Percentiles rank a stretch among this genome's conserved stretches.
Evolutionary conservation across 164 flowering plant genomes (phyloP).

Genomic region (Aristolochia fimbriata): DNA sequence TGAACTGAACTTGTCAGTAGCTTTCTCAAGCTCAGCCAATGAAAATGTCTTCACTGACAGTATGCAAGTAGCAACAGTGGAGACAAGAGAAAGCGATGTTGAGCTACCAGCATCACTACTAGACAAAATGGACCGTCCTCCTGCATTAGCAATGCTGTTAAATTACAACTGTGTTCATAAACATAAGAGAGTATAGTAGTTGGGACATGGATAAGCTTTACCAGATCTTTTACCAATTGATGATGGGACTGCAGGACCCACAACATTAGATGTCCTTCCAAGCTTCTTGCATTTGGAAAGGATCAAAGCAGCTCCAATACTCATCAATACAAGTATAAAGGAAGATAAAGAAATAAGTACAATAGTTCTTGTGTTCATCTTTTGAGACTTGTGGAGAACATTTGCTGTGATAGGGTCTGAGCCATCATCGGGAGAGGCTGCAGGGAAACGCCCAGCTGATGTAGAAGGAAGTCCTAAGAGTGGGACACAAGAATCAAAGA

Average conservation of each 20-base stretch:
- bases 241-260: slow-evolving; percentile 59
- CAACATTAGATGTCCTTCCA: slow-evolving; percentile 57
- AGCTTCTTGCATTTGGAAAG: slow-evolving; percentile 56
- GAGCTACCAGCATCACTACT: slow-evolving; percentile 66
- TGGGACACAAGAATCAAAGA: slow-evolving; percentile 9
- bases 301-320: slow-evolving; percentile 40
- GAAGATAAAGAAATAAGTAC: slow-evolving; percentile 61
- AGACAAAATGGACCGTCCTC: slow-evolving; percentile 52
- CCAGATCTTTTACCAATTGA: slow-evolving; percentile 74
- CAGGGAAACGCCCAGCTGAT: slow-evolving; percentile 23
- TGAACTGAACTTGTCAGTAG: slow-evolving; percentile 75
- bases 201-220: slow-evolving; percentile 14
- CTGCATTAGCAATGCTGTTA: slow-evolving; percentile 26
- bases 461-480: slow-evolving; percentile 67
- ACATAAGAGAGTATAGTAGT: neutral
- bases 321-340: slow-evolving; percentile 55
- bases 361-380: slow-evolving; percentile 52
- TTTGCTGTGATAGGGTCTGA: slow-evolving; percentile 59
- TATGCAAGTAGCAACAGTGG: slow-evolving; percentile 62
- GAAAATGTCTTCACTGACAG: slow-evolving; percentile 79
- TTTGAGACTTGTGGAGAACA: slow-evolving; percentile 40
- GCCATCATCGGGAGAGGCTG: neutral
- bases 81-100: slow-evolving; percentile 56
- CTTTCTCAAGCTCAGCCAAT: slow-evolving; percentile 65
- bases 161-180: neutral